Conservation (phyloP, 75 land plant genomes). For the Chamaecyparis obtusa region DNA sequence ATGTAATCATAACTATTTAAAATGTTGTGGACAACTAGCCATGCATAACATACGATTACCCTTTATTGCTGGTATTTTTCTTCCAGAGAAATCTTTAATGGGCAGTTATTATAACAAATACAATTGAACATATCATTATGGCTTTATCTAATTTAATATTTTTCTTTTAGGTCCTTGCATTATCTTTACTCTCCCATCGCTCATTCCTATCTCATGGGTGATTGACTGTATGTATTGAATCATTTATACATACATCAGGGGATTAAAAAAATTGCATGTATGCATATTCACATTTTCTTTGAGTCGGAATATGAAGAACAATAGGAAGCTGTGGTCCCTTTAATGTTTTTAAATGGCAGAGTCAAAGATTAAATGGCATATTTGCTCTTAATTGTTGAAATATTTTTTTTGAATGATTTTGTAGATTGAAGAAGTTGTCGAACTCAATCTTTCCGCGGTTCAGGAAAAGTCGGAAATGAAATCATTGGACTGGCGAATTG, state of each 20-base stretch:
- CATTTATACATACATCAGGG: background rate
- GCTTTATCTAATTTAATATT: too few species aligned
- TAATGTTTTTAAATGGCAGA: background rate
- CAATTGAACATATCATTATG: background rate
- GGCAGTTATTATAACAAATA: background rate
- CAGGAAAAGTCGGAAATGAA: constrained; percentile 37
- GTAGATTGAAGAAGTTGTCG: constrained; percentile 33
- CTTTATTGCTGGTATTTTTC: background rate
- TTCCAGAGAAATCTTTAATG: background rate
- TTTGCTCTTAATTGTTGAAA: background rate
- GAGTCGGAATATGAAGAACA: background rate
- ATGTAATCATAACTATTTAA: background rate
- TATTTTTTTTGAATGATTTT: background rate
- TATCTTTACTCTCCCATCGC: background rate
- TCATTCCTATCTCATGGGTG: background rate
- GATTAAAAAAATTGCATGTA: background rate
- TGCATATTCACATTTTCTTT: background rate
- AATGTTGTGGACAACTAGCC: background rate
- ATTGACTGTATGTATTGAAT: background rate
- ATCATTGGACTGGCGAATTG: constrained; percentile 37
- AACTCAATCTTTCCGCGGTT: constrained; percentile 39
- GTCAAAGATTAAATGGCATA: background rate
- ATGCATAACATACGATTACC: background rate
- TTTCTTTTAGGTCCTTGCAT: background rate
- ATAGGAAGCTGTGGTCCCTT: background rate